Evolutionary conservation across 2,329 filamentous ascomycete genomes (phyloP).

Genomic region (Trichoderma harzianum): DNA sequence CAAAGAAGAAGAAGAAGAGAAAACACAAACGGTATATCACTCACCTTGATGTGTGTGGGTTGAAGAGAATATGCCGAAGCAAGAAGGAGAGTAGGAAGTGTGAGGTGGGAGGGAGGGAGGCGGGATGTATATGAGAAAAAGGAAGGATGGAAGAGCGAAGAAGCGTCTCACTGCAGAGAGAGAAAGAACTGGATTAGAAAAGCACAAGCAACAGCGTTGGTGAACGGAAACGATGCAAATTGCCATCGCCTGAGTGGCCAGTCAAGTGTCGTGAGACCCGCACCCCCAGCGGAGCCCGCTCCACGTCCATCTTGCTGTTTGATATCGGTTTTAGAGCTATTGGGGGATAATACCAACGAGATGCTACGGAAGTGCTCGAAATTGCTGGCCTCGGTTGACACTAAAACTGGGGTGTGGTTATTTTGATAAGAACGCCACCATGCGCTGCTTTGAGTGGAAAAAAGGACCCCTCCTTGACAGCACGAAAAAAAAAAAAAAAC

Average conservation of each 20-base stretch:
- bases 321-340: neutral
- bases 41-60: conserved; percentile 9
- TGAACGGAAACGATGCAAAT: conserved; percentile 20
- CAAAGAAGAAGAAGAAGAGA: neutral
- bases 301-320: conserved; percentile 3
- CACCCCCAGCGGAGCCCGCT: conserved; percentile 9
- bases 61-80: neutral
- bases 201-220: neutral
- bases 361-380: neutral
- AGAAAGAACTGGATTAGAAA: neutral
- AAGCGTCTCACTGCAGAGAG: neutral
- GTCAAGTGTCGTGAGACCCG: conserved; percentile 10
- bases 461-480: neutral
- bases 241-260: conserved; percentile 21
- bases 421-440: neutral
- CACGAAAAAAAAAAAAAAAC: neutral
- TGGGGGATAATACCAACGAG: neutral
- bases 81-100: neutral
- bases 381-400: neutral
- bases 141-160: conserved; percentile 19
- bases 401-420: neutral
- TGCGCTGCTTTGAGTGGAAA: neutral
- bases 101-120: neutral
- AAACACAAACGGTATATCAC: neutral
- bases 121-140: neutral